Base-by-base conservation (phyloP, 192 early-diverging fungal species). In the Bifiguratus adelaidae region DNA sequence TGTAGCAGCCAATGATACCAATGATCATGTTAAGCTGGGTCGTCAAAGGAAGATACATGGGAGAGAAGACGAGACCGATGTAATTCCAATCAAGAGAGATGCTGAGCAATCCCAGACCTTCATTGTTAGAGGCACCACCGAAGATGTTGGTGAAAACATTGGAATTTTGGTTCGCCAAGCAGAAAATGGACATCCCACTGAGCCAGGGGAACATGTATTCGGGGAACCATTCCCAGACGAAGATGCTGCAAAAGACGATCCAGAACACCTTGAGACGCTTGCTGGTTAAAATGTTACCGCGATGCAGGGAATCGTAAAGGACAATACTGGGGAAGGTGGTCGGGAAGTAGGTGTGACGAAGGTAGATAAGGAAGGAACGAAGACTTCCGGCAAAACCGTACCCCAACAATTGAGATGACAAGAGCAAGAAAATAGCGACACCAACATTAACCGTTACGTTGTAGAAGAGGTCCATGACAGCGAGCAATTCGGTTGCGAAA, bases 41-140 rank as follows among this genome's bases (percentile, higher is more conserved):
- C 7, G 30, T 23, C 15, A 61, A 35, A n/a, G 58, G 58, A 1
- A 50, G 28, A 15, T 44, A 61, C 28, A 61, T 28, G 15, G 58
- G 42, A 1, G 47, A 5, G 9, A 50, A 35, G 27, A 54, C 58
- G 16, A 56, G 36, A 16, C 52, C 52, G 26, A 60, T 37, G 36
- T 69, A 61, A 37, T 70, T 58, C 66, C 66, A 68, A 35, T 68
- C 66, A 48, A 68, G 69, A 48, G 56, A 64, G 8, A 68, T 23
- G 3, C 57, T 56, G 30, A 68, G 56, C 8, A 68, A 33, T 35
- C 66, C 66, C 18, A 70, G 53, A 20, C 66, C 66, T 35, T 68
- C 66, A 51, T 68, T 70, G 26, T 53, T 58, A 11, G 28, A 30
- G 12, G 29, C 43, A 23, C 51, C 62, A 26, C 61, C 59, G 34